These are phyloP conservation scores for Cytospora mali DNA, from an alignment of 2,329 filamentous ascomycete species.

Conservation along the genomic window DNA sequence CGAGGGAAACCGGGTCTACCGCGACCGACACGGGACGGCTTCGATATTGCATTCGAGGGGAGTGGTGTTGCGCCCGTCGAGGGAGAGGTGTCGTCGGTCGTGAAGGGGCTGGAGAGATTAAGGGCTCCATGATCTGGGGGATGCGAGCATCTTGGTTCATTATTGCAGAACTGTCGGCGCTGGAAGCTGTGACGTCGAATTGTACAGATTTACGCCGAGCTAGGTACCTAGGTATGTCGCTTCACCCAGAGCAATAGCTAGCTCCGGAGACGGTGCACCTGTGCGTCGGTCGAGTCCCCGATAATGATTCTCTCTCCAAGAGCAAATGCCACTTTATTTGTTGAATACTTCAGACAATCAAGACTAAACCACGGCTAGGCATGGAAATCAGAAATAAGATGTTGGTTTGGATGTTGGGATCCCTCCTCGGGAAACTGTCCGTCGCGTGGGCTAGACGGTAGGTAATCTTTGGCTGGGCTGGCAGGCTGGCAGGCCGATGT, in stretches of 20 bases:
- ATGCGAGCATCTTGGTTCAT: constrained; percentile 33
- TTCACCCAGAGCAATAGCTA: neutral
- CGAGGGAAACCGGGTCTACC: constrained; percentile 86
- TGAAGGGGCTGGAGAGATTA: constrained; percentile 30
- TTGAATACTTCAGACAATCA: neutral
- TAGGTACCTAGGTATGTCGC: constrained; percentile 4
- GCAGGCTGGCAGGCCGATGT: too few species aligned
- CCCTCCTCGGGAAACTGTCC: constrained; percentile 2
- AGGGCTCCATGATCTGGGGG: constrained; percentile 33
- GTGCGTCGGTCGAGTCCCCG: constrained; percentile 1
- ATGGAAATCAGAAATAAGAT: neutral
- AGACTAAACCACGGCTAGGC: neutral
- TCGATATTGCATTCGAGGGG: constrained; percentile 59
- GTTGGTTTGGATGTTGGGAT: neutral
- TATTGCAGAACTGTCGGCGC: constrained; percentile 15
- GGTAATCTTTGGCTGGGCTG: constrained; percentile 12
- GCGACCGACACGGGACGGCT: constrained; percentile 73
- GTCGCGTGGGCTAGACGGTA: constrained; percentile 15
- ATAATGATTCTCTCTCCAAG: neutral
- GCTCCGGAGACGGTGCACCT: constrained; percentile 15
- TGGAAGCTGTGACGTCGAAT: neutral
- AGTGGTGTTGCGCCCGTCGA: constrained; percentile 32
- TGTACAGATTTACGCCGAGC: constrained; percentile 6
- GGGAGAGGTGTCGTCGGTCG: constrained; percentile 34
- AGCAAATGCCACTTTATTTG: neutral